Base-by-base conservation (phyloP, 306 rosid genomes). In the Trifolium pratense region DNA sequence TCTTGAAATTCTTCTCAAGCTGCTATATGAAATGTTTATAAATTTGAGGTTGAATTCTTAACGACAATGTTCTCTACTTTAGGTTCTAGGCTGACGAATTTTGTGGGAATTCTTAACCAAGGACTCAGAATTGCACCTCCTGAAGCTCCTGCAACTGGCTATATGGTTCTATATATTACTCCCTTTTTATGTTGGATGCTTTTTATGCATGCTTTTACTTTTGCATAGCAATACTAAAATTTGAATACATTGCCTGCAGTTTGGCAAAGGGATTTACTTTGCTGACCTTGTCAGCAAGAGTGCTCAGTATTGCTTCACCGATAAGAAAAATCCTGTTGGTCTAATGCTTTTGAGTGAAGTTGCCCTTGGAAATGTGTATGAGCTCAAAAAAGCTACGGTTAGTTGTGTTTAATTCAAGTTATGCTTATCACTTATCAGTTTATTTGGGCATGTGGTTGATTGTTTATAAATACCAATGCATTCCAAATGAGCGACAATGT, bases 111-210 rank as follows among this genome's bases (percentile, higher is more conserved):
- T 75, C 91, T 94, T 71, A 94, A 79, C 88, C 97, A 94, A 86
- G 99, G 99, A 75, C 87, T 94, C 55, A 87, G 99, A 88, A 94
- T 91, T 64, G 99, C 99, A 61, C 99, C 98, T 68, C 99, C 99
- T 25, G 97, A 94, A 88, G 97, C 99, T 46, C 98, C 98, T 20
- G 91, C 96, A 7, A 94, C 98, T 70, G 98, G 98, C 75, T 94
- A 94, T 49, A 94, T 94, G 98, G 98, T 94, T 73, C 71, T 75
- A 12, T 71, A 13, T 12, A 58, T 67, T 18, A 46, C 46, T 72
- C 62, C 79, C 43, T 60, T 74, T 52, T 79, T 46, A n/a, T 57
- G 16, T 64, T 40, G 58, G 58, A 34, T 45, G 15, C n/a, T 59
- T 26, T 68, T 25, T n/a, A 8, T 68, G 59, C 32, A 51, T 60